These are phyloP conservation scores for Ceratocystiopsis sp. DNA, from an alignment of 2,329 filamentous ascomycete species.

Conservation along the genomic window DNA sequence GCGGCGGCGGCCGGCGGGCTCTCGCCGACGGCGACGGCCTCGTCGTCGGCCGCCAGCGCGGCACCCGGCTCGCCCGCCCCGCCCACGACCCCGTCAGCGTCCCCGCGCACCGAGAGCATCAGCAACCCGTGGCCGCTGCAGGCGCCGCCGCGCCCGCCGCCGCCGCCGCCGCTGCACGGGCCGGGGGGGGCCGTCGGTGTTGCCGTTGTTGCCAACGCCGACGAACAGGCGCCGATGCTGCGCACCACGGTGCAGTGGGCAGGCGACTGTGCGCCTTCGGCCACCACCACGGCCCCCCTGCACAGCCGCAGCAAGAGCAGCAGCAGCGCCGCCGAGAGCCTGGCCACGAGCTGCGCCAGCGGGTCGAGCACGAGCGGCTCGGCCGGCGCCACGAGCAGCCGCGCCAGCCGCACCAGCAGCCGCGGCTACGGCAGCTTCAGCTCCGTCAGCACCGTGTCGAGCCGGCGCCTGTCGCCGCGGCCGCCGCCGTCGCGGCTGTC, in stretches of 20 bases:
- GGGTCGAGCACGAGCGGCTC: slow-evolving; percentile 1
- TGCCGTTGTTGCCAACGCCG: not conserved
- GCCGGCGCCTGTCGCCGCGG: not conserved
- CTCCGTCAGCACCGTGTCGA: not conserved
- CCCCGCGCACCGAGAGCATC: not conserved
- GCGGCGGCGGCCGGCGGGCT: not conserved
- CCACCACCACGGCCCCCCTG: not conserved
- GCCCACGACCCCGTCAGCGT: not conserved
- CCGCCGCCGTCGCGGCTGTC: not conserved
- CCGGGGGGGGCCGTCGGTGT: not conserved
- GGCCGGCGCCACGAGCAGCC: not conserved
- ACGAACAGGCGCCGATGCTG: not conserved
- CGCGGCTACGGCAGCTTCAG: not conserved
- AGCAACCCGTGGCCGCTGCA: slow-evolving; percentile 3
- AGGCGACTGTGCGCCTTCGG: not conserved
- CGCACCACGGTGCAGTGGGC: slow-evolving; percentile 1
- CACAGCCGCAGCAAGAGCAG: slow-evolving; percentile 9
- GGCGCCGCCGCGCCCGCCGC: slow-evolving; percentile 1
- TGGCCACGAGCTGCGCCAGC: slow-evolving; percentile 2
- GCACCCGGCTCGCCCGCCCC: not conserved
- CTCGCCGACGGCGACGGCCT: not conserved
- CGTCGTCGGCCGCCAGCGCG: not conserved
- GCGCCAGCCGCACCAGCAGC: slow-evolving; percentile 3
- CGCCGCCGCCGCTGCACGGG: slow-evolving; percentile 2
- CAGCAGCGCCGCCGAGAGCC: slow-evolving; percentile 6